Evolutionary conservation across 2,329 filamentous ascomycete genomes (phyloP).

Genomic region (Pseudogymnoascus sp.): DNA sequence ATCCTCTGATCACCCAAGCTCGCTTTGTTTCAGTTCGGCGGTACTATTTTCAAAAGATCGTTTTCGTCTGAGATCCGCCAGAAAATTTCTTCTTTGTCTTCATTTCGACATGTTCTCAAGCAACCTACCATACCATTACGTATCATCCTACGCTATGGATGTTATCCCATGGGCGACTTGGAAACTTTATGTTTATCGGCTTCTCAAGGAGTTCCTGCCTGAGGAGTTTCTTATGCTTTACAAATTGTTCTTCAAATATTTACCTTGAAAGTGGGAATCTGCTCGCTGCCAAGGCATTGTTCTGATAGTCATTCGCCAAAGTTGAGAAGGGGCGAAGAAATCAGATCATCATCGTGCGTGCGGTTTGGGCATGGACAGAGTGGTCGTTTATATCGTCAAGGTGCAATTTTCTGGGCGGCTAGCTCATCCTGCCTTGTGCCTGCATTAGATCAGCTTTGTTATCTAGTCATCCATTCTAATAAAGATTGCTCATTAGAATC

Average conservation of each 20-base stretch:
- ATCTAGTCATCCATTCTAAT: constrained; percentile 30
- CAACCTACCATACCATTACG: constrained; percentile 37
- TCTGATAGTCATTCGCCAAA: neutral
- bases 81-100: constrained; percentile 25
- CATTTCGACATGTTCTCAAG: constrained; percentile 28
- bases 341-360: neutral
- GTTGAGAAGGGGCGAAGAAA: neutral
- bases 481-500: constrained; percentile 16
- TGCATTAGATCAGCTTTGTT: constrained; percentile 27
- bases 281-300: neutral
- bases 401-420: constrained; percentile 16
- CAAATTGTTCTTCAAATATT: constrained; percentile 10
- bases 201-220: constrained; percentile 34
- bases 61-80: constrained; percentile 20
- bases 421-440: constrained; percentile 23
- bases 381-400: constrained; percentile 2
- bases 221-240: neutral
- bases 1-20: constrained; percentile 26
- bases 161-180: constrained; percentile 49
- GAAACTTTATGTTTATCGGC: constrained; percentile 56
- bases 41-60: constrained; percentile 14
- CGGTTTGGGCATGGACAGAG: constrained; percentile 5
- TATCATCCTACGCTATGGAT: constrained; percentile 49
- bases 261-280: neutral
- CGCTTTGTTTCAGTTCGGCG: constrained; percentile 22